Conservation (phyloP, 1,284 basidiomycete species). For the Retiboletus flavoniger region DNA sequence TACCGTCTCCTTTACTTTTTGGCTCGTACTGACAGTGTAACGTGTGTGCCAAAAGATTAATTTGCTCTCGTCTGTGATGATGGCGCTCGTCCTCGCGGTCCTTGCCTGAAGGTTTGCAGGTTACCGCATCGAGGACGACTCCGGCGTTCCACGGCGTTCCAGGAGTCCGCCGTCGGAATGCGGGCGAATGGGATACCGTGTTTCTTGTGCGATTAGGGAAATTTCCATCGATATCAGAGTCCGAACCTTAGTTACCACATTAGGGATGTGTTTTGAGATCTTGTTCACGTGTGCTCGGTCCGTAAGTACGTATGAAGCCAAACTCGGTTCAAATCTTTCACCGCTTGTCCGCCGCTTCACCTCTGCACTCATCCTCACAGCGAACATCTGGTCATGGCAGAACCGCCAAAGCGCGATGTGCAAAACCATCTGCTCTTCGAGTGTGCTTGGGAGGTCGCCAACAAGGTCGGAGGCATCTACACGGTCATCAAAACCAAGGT, state of each 20-base stretch:
- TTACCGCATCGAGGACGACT: background rate
- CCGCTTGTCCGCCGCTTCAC: background rate
- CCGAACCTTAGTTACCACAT: slow-evolving; percentile 23
- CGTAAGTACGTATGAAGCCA: slow-evolving; percentile 10
- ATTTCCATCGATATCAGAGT: background rate
- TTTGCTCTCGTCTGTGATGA: slow-evolving; percentile 43
- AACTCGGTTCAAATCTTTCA: slow-evolving; percentile 3
- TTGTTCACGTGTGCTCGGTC: slow-evolving; percentile 18
- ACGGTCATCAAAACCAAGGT: slow-evolving; percentile 99
- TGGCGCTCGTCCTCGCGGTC: slow-evolving; percentile 38
- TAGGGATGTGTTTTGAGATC: slow-evolving; percentile 15
- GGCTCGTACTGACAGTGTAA: slow-evolving; percentile 1
- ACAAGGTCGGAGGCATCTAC: slow-evolving; percentile 99
- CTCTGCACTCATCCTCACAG: background rate
- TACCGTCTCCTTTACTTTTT: background rate
- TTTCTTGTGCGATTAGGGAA: background rate
- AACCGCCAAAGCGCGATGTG: slow-evolving; percentile 62
- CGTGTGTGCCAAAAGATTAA: slow-evolving; percentile 38
- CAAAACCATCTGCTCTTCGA: slow-evolving; percentile 82
- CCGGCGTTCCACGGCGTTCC: background rate
- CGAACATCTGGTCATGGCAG: slow-evolving; percentile 22
- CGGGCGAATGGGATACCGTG: background rate
- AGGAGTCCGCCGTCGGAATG: background rate
- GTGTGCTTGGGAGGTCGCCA: slow-evolving; percentile 92
- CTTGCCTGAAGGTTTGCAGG: slow-evolving; percentile 17